These are phyloP conservation scores for Thalia dealbata DNA, from an alignment of 176 grass and related monocot species.

Conservation along the genomic window DNA sequence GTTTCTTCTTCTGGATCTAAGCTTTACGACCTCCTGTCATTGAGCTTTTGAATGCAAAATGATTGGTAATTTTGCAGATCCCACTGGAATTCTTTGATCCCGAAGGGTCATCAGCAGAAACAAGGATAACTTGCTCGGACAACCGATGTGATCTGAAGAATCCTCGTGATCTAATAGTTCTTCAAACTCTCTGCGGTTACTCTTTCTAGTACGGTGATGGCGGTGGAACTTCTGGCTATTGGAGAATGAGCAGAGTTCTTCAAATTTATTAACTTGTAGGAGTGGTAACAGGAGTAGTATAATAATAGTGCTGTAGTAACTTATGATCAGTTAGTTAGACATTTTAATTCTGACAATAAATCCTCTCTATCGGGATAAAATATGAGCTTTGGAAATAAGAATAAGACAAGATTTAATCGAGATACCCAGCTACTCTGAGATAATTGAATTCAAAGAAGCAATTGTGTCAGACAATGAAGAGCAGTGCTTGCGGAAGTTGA, in stretches of 20 bases:
- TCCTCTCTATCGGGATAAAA: too few relatives aligned
- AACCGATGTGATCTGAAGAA: constrained; percentile 72
- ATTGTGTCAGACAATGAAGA: too few relatives aligned
- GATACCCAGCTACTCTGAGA: too few relatives aligned
- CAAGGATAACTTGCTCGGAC: constrained; percentile 56
- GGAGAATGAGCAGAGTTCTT: constrained; percentile 53
- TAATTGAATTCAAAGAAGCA: too few relatives aligned
- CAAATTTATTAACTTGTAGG: too few relatives aligned
- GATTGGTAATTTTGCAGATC: constrained; percentile 44
- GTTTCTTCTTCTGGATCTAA: background rate
- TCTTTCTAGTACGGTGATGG: constrained; percentile 92
- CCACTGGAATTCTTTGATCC: constrained; percentile 68
- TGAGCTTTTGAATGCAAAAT: background rate
- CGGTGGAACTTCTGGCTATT: constrained; percentile 75
- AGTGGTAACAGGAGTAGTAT: too few relatives aligned
- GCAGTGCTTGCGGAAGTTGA: too few relatives aligned
- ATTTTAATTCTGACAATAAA: too few relatives aligned
- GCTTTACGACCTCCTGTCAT: background rate
- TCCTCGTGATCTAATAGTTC: constrained; percentile 45
- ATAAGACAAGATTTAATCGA: too few relatives aligned
- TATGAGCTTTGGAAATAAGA: too few relatives aligned
- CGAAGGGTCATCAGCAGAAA: constrained; percentile 53
- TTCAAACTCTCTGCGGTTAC: constrained; percentile 50
- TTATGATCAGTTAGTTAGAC: too few relatives aligned
- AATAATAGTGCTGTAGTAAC: too few relatives aligned